Base-by-base conservation (phyloP, 108 stramenopile genomes). In the Nitzschia putrida region DNA sequence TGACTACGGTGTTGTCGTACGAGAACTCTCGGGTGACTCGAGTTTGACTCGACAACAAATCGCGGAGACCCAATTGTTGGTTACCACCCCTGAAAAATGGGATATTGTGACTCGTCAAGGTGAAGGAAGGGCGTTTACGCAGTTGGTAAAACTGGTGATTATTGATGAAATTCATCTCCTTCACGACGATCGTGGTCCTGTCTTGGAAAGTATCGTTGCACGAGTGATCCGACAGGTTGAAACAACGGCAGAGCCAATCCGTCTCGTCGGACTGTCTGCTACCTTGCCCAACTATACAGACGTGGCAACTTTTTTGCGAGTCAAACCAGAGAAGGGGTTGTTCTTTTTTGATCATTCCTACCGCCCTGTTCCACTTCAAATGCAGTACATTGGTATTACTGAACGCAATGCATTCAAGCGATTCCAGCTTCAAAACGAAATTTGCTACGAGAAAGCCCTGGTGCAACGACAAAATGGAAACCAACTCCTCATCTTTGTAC, bases 51-150 rank as follows among this genome's bases (percentile, higher is more conserved):
- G 94, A 34, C 91, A 94, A 72, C 95, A 99, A 84, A 98, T 99
- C 67, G 73, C 90, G 3, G 96, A 97, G 69, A 99, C 99, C 11
- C 95, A 99, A 76, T 81, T 99, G 57, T 89, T 99, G 59, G 98
- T 99, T 5, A 99, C 99, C 13, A 99, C 99, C 12, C 99, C 99
- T 20, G 99, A 99, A 68, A 99, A 99, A 79, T 99, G 97, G 97
- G 99, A 99, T 71, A 97, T 99, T 74, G 94, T 99, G 47, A 99
- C 98, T 20, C 89, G 99, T n/a, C 98, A 99, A 74, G 97, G 95
- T 18, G 98, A 98, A 51, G 99, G 98, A 34, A 81, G 99, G 43
- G 89, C 97, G 12, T 99, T 92, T 76, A 97, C 97, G 9, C 98
- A 98, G 76, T 85, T 99, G 37, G 96, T 99, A 24, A 94, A 93